Base-by-base conservation (phyloP, 2,329 filamentous ascomycete genomes). In the Sarocladium kiliense region DNA sequence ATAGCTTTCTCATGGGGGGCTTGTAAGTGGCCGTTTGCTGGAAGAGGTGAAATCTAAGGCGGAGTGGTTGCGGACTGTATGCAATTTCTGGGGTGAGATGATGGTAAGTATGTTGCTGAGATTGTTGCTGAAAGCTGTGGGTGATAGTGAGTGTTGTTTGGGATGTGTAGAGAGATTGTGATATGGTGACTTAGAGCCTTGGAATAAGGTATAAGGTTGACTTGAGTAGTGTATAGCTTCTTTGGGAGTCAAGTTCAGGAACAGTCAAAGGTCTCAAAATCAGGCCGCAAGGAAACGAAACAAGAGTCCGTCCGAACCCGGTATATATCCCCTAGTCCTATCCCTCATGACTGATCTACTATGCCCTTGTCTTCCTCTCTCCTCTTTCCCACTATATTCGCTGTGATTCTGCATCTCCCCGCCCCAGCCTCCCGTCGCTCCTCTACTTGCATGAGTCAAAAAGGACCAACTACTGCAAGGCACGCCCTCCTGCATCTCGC, bases 1-100 rank as follows among this genome's bases (percentile, higher is more conserved):
- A 82, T 83, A 68, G 62, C 71, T 70, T 53, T 41, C 36, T 53
- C 50, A 53, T 53, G 12, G 47, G 39, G 26, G n/a, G 6, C 27
- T 41, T 36, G 11, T 6, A 14, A 19, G 27, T 53, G 19, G 23
- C 6, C 3, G 5, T 19, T 9, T 23, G 19, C 9, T 21, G 32
- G n/a, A 34, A 55, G 44, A 27, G 53, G 36, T 56, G 39, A 23
- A 14, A 23, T 7, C 11, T 6, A 39, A 14, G 36, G 36, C 6
- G 37, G 18, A 6, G 6, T 41, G 37, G 7, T 5, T 9, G 7
- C 6, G n/a, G n/a, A n/a, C 7, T 41, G 7, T 9, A 41, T 41
- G 37, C 18, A 41, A 41, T 16, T n/a, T 19, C 7, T 16, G 5
- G n/a, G 7, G n/a, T n/a, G 18, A 41, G 7, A 41, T 6, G 18